Conservation (phyloP, 2,329 filamentous ascomycete species). For the Fusarium nygamai region DNA sequence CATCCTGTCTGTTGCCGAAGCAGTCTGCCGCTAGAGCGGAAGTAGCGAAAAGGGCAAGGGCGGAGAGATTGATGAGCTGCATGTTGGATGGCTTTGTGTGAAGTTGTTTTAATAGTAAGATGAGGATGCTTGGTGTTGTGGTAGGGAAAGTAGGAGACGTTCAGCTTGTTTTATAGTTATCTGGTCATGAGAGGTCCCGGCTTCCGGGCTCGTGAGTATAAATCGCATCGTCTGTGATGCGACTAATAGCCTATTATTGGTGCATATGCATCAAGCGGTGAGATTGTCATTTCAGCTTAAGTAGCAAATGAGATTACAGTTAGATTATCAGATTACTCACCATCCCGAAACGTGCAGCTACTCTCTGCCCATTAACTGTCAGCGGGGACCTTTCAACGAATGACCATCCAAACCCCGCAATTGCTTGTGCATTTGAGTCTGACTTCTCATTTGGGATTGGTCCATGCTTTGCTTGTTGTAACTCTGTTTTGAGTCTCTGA, state of each 20-base stretch:
- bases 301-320: not conserved
- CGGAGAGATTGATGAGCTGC: not conserved
- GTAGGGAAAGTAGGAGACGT: fast-evolving
- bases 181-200: fast-evolving
- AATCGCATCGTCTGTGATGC: no score
- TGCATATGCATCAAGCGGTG: no score
- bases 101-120: no score
- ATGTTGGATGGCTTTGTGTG: not conserved
- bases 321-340: not conserved
- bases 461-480: not conserved
- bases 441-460: not conserved
- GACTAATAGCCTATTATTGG: no score
- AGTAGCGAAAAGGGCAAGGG: not conserved
- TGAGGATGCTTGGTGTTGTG: not conserved
- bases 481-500: not conserved
- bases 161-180: not conserved
- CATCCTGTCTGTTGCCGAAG: not conserved
- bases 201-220: no score
- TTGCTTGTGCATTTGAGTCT: not conserved
- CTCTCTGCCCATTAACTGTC: not conserved
- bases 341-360: not conserved
- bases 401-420: fast-evolving
- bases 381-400: not conserved
- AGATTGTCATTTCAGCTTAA: fast-evolving
- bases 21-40: not conserved